Evolutionary conservation across 2,329 filamentous ascomycete genomes (phyloP).

Genomic region (Aspergillus neoniger): DNA sequence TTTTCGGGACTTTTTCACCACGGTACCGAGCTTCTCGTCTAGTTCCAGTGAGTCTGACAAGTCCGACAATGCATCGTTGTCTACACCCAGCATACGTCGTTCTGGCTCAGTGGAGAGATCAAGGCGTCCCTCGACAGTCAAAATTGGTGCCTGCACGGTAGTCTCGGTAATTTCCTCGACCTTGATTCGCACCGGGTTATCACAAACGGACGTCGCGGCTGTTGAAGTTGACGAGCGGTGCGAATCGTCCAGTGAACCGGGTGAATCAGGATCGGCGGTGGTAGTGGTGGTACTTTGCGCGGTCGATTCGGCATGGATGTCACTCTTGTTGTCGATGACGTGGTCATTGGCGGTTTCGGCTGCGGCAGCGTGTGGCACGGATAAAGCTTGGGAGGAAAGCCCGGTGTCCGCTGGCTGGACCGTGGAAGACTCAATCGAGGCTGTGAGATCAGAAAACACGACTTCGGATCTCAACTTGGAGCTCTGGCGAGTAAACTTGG

Average conservation of each 20-base stretch:
- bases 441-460: conserved; percentile 33
- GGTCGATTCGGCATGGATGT: conserved; percentile 10
- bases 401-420: conserved; percentile 13
- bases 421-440: conserved; percentile 24
- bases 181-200: conserved; percentile 24
- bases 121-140: neutral
- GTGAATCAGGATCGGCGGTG: conserved; percentile 28
- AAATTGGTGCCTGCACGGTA: conserved; percentile 5
- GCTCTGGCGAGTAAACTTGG: conserved; percentile 35
- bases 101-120: conserved; percentile 14
- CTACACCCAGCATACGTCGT: conserved; percentile 18
- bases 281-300: conserved; percentile 16
- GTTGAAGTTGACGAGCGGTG: conserved; percentile 39
- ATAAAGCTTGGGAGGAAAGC: neutral
- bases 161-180: conserved; percentile 19
- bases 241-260: conserved; percentile 33
- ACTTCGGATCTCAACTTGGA: conserved; percentile 43
- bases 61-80: conserved; percentile 28
- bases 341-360: neutral
- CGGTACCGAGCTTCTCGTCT: conserved; percentile 29
- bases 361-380: neutral
- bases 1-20: conserved; percentile 24
- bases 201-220: conserved; percentile 39
- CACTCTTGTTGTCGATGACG: neutral
- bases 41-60: conserved; percentile 30